Conservation (phyloP, 169 alveolate genomes). For the Hammondia hammondi region DNA sequence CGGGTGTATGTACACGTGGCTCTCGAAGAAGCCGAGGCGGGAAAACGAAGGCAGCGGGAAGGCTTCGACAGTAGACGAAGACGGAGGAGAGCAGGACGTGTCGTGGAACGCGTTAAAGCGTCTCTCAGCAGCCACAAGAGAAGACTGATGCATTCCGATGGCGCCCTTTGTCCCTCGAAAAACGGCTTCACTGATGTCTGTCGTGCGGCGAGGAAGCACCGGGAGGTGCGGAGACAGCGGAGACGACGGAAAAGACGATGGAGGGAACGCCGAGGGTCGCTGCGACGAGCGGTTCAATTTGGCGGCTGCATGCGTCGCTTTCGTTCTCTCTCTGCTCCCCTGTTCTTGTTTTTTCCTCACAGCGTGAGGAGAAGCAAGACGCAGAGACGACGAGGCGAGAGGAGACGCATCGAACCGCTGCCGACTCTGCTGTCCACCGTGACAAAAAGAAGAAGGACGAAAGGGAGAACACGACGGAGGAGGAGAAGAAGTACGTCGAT, state of each 20-base stretch:
- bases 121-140: neutral
- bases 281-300: too few species aligned
- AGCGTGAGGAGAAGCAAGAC: neutral
- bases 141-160: neutral
- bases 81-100: neutral
- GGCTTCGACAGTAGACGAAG: neutral
- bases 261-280: too few species aligned
- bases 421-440: neutral
- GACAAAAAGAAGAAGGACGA: neutral
- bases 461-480: neutral
- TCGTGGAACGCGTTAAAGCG: neutral
- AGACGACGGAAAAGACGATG: too few species aligned
- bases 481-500: neutral
- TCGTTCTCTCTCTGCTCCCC: neutral
- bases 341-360: neutral
- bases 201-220: too few species aligned
- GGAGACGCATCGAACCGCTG: neutral
- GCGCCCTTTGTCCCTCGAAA: neutral
- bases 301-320: neutral
- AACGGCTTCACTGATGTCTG: neutral
- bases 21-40: conserved; percentile 25
- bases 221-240: too few species aligned
- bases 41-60: neutral
- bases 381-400: neutral
- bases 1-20: conserved; percentile 40